Base-by-base conservation (phyloP, 352 stramenopile genomes). In the Pythium chondricola region DNA sequence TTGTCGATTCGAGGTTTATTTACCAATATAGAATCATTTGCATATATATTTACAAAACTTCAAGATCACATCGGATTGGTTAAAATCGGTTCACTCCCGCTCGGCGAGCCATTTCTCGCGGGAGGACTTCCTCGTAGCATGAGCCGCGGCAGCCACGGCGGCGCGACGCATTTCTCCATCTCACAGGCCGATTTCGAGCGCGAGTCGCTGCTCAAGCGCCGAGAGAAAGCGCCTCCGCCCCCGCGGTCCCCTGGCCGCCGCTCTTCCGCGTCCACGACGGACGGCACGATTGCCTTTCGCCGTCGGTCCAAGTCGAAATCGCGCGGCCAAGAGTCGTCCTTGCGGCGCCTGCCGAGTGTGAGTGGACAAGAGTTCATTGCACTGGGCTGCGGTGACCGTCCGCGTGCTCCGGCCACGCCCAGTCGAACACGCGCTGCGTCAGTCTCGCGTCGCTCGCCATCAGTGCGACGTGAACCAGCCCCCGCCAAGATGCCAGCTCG, bases 271-370 rank as follows among this genome's bases (percentile, higher is more conserved):
- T 25, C 37, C 6, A 13, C 43, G 21, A 31, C 21, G 20, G 18
- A 52, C 50, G 5, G 32, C 48, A 40, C 61, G 20, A 66, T 72
- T 25, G 42, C 48, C 26, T 66, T 74, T 35, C 71, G 74, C 40
- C 58, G 58, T 32, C 70, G 71, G 11, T 84, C 73, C 52, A 85
- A 85, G 42, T 85, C 75, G 59, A 85, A 85, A 59, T 81, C 73
- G 0, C 69, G 63, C 25, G 60, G 58, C 4, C 62, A 58, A 10
- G 53, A 52, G 21, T 35, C 59, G 35, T 42, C 63, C 21, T 36
- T 65, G 35, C 50, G 51, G 13, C 58, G 52, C 16, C 25, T 61
- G 11, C 58, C 52, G 3, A 67, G 52, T 21, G 21, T 58, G 14
- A n/a, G 57, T 18, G 52, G 42, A 31, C 67, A 82, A 36, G 48